A percentile compares a stretch with the other conserved stretches of the same genome.
Evolutionary conservation across 345 rosid species (phyloP).

Genomic region (Moricandia moricandioides): DNA sequence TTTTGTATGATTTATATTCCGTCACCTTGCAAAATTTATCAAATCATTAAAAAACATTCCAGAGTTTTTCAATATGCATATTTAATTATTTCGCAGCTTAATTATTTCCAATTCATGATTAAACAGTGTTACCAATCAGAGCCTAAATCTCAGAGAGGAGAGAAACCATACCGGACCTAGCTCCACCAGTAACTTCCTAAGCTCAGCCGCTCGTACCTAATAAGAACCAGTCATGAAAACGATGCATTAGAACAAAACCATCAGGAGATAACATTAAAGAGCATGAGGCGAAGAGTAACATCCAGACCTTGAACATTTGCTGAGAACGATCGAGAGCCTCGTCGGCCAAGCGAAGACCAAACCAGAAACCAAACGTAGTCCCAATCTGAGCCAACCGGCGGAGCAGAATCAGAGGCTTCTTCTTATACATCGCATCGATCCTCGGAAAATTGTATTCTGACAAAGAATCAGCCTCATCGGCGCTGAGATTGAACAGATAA

Average conservation of each 20-base stretch:
- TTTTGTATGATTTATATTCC: background rate
- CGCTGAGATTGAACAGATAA: conserved; percentile 63
- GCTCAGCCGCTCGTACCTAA: conserved; percentile 90
- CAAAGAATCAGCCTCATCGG: conserved; percentile 62
- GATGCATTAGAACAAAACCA: background rate
- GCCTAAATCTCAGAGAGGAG: background rate
- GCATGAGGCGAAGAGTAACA: background rate
- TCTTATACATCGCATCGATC: conserved; percentile 52
- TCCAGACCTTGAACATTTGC: conserved; percentile 65
- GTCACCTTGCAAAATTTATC: background rate
- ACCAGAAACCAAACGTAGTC: conserved; percentile 72
- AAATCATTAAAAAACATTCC: background rate
- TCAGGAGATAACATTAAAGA: background rate
- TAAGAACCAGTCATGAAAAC: background rate
- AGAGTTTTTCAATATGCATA: background rate
- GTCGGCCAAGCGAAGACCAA: conserved; percentile 64
- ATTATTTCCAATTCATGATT: background rate
- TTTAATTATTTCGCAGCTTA: background rate
- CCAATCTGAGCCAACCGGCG: conserved; percentile 75
- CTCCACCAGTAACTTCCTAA: conserved; percentile 71
- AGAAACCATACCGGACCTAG: conserved; percentile 76
- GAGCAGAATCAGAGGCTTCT: conserved; percentile 65
- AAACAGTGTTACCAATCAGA: background rate
- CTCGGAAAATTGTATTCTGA: conserved; percentile 50
- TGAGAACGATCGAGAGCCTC: conserved; percentile 58